phyloP scores from a whole-genome alignment of 2,329 filamentous ascomycete species.

The Lizonia empirigonia region DNA sequence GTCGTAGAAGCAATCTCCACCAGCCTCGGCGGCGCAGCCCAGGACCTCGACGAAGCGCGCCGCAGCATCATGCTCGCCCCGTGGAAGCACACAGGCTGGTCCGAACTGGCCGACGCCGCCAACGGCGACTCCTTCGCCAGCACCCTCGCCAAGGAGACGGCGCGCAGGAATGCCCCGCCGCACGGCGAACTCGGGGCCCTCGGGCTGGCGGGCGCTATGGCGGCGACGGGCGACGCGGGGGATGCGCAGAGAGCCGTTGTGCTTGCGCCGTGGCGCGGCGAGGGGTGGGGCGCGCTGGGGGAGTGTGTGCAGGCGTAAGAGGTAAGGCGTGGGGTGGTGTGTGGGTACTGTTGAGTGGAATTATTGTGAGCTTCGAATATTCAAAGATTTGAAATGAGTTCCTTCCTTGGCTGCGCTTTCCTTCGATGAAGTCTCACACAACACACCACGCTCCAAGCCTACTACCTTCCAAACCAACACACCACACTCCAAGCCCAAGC shows the following conservation, averaged over 20 bases:
- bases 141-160: constrained; percentile 83
- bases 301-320: constrained; percentile 37
- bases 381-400: no score
- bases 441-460: no score
- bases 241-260: constrained; percentile 80
- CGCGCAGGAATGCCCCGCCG: constrained; percentile 74
- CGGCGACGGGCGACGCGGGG: constrained; percentile 70
- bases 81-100: constrained; percentile 80
- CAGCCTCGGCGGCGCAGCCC: constrained; percentile 55
- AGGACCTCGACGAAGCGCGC: constrained; percentile 69
- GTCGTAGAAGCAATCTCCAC: constrained; percentile 76
- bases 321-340: no score
- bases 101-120: constrained; percentile 67
- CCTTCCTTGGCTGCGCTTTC: no score
- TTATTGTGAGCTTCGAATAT: no score
- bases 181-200: constrained; percentile 69
- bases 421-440: no score
- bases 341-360: no score
- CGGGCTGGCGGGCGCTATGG: constrained; percentile 74
- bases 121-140: constrained; percentile 58
- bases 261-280: constrained; percentile 76
- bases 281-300: constrained; percentile 67
- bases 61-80: constrained; percentile 82
- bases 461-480: no score
- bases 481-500: no score